Conservation (phyloP, 192 early-diverging fungal species). For the Paraglomus brasilianum region DNA sequence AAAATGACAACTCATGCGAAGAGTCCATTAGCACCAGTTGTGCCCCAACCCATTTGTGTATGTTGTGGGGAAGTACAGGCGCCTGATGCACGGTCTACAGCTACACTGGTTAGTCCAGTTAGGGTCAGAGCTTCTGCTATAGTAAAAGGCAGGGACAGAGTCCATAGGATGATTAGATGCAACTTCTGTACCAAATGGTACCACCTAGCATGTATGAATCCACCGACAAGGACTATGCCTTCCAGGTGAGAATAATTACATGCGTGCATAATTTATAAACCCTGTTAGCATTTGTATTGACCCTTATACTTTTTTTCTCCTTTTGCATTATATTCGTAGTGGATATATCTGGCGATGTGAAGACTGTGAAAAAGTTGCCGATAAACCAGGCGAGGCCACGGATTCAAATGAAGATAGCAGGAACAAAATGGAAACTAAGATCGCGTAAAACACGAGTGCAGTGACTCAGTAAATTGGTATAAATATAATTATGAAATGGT, state of each 20-base stretch:
- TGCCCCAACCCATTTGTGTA: conserved; percentile 30
- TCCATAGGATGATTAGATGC: conserved; percentile 26
- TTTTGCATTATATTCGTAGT: background rate
- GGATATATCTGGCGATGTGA: conserved; percentile 30
- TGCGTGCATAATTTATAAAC: background rate
- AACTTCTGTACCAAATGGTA: conserved; percentile 22
- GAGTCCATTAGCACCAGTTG: no score
- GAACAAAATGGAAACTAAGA: no score
- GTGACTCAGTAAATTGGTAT: no score
- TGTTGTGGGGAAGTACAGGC: background rate
- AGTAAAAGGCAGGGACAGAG: conserved; percentile 27
- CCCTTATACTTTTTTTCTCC: background rate
- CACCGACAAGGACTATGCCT: conserved; percentile 25
- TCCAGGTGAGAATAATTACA: background rate
- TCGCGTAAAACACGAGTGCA: no score
- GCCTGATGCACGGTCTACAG: conserved; percentile 8
- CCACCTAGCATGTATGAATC: conserved; percentile 29
- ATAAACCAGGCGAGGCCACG: no score
- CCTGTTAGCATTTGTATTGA: background rate
- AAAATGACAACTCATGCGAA: no score
- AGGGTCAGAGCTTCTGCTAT: conserved; percentile 4
- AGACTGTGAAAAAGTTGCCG: no score
- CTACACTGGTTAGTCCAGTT: background rate
- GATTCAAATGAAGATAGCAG: no score
- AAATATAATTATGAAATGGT: no score